Conservation (phyloP, 805 yeast species). For the Pichia pseudocactophila region DNA sequence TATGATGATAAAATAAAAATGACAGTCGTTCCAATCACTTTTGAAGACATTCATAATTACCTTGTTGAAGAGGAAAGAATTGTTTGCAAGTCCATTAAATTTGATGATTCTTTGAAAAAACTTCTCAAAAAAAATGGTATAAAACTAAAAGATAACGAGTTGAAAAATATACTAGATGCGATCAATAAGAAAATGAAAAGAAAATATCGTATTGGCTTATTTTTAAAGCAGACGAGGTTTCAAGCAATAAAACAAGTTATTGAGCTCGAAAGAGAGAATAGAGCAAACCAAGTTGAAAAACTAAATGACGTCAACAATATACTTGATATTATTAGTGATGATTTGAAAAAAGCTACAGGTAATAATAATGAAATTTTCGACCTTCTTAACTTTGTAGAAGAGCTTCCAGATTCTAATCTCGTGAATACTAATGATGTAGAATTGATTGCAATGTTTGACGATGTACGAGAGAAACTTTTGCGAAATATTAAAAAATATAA, state of each 20-base stretch:
- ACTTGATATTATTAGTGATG: slow-evolving; percentile 18
- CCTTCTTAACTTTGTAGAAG: slow-evolving; percentile 18
- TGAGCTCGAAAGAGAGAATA: slow-evolving; percentile 16
- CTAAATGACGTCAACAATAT: slow-evolving; percentile 22
- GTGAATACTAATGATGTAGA: slow-evolving; percentile 15
- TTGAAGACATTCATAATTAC: slow-evolving; percentile 20
- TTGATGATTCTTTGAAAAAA: slow-evolving; percentile 12
- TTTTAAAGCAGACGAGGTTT: slow-evolving; percentile 24
- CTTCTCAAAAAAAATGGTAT: slow-evolving; percentile 8
- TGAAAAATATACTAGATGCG: slow-evolving; percentile 1
- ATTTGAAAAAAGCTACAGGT: slow-evolving; percentile 20
- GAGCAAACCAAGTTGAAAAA: slow-evolving; percentile 13
- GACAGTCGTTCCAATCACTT: slow-evolving; percentile 13
- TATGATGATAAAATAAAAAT: not conserved
- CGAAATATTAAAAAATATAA: slow-evolving; percentile 13
- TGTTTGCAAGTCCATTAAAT: slow-evolving; percentile 13
- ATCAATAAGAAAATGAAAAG: slow-evolving; percentile 6
- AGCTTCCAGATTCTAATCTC: slow-evolving; percentile 22
- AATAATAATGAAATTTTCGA: slow-evolving; percentile 2
- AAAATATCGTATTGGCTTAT: slow-evolving; percentile 18
- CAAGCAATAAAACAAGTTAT: slow-evolving; percentile 25
- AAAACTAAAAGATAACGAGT: slow-evolving; percentile 6
- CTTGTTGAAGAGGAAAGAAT: slow-evolving; percentile 19
- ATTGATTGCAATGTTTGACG: slow-evolving; percentile 21
- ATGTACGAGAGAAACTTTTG: slow-evolving; percentile 11